Evolutionary conservation across 169 alveolate species (phyloP).

Genomic region (Plasmodium blacklocki): DNA sequence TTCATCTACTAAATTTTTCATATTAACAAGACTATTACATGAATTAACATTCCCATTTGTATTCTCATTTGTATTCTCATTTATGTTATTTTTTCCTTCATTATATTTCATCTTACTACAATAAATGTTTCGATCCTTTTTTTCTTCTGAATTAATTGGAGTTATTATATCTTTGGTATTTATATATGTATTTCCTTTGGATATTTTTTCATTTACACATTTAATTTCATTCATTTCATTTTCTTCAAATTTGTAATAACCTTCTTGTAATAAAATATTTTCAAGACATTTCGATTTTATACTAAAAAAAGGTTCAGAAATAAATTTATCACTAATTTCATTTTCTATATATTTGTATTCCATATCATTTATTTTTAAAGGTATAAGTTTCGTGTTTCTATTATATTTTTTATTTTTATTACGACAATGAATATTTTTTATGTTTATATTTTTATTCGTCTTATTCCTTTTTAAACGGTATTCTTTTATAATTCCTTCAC

Average conservation of each 20-base stretch:
- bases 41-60: no score
- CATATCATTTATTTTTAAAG: slow-evolving; percentile 41
- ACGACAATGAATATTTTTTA: no score
- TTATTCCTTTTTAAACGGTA: slow-evolving; percentile 27
- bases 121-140: no score
- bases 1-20: no score
- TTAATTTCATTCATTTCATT: not conserved
- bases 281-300: slow-evolving; percentile 45
- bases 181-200: not conserved
- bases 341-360: not conserved
- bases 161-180: not conserved
- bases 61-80: no score
- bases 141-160: not conserved
- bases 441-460: not conserved
- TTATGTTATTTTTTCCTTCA: no score
- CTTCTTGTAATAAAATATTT: slow-evolving; percentile 33
- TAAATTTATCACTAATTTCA: not conserved
- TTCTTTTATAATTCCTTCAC: slow-evolving; percentile 8
- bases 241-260: slow-evolving; percentile 18
- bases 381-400: slow-evolving; percentile 20
- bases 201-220: not conserved
- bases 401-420: not conserved
- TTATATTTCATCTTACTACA: no score
- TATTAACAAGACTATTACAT: no score
- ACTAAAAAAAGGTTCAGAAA: slow-evolving; percentile 1